These are phyloP conservation scores for Fusarium sp. DNA, from an alignment of 2,329 filamentous ascomycete genomes.

Conservation along the genomic window DNA sequence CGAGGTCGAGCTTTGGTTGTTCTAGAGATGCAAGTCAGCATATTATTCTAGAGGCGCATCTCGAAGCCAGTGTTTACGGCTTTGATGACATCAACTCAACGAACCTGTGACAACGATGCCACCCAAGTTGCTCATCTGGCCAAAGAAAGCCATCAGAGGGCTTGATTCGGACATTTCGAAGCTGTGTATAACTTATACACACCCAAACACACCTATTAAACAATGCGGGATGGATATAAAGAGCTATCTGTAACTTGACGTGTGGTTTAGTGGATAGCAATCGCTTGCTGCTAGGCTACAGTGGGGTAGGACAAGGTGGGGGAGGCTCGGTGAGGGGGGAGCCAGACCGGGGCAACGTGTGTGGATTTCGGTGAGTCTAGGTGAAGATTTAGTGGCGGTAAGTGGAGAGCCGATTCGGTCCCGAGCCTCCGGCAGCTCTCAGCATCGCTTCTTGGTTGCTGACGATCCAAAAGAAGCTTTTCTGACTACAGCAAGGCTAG, in stretches of 20 bases:
- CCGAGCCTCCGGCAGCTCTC: not conserved
- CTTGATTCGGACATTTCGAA: slow-evolving; percentile 54
- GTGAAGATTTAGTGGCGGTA: not conserved
- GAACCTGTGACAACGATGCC: slow-evolving; percentile 62
- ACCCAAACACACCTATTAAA: not conserved
- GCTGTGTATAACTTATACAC: not conserved
- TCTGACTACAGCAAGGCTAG: not conserved
- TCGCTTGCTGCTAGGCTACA: slow-evolving; percentile 32
- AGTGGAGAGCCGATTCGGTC: not conserved
- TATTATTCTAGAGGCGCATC: not conserved
- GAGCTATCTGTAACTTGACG: slow-evolving; percentile 40
- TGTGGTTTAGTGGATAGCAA: slow-evolving; percentile 31
- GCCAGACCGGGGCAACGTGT: not conserved
- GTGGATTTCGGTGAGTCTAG: slow-evolving; percentile 1
- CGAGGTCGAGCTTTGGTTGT: slow-evolving; percentile 88
- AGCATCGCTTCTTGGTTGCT: not conserved
- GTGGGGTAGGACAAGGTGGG: slow-evolving; percentile 28
- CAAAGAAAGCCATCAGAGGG: slow-evolving; percentile 57
- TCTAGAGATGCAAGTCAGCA: slow-evolving; percentile 60
- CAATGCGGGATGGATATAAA: slow-evolving; percentile 13
- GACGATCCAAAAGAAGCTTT: not conserved
- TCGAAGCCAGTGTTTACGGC: slow-evolving; percentile 1
- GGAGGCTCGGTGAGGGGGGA: not conserved
- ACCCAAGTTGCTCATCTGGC: slow-evolving; percentile 59
- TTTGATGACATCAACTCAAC: slow-evolving; percentile 15